phyloP scores from a whole-genome alignment of 2,329 filamentous ascomycete genomes.

The Colletotrichum sp. region DNA sequence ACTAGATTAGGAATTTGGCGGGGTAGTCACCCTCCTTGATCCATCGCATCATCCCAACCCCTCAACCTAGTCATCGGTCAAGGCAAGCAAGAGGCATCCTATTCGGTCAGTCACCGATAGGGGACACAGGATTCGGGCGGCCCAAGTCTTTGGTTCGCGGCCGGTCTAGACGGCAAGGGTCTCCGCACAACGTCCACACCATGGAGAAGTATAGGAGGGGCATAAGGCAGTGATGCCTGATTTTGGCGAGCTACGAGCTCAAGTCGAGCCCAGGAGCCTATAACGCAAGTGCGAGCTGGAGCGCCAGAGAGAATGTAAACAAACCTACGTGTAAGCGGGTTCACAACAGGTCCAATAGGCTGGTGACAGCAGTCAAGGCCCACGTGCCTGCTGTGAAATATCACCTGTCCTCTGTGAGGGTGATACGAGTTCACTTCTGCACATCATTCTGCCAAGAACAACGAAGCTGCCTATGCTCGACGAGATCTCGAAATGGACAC shows the following conservation, averaged over 20 bases:
- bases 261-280: not conserved
- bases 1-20: not conserved
- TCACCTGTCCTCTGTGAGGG: not conserved
- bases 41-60: not conserved
- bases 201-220: not conserved
- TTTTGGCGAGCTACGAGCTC: not conserved
- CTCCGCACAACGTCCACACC: not conserved
- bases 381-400: not conserved
- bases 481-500: not conserved
- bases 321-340: not conserved
- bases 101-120: not conserved
- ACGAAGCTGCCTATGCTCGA: not conserved
- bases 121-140: not conserved
- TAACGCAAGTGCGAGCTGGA: constrained; percentile 2
- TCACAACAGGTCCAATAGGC: not conserved
- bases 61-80: constrained; percentile 4
- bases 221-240: not conserved
- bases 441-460: not conserved
- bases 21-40: not conserved
- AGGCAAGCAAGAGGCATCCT: not conserved
- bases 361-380: not conserved
- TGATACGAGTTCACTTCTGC: not conserved
- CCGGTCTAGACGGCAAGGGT: not conserved
- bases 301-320: not conserved
- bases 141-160: not conserved